Percentiles rank a stretch among this genome's conserved stretches.
These are phyloP conservation scores for Diaporthe longicolla DNA, from an alignment of 2,329 filamentous ascomycete species.

Conservation along the genomic window DNA sequence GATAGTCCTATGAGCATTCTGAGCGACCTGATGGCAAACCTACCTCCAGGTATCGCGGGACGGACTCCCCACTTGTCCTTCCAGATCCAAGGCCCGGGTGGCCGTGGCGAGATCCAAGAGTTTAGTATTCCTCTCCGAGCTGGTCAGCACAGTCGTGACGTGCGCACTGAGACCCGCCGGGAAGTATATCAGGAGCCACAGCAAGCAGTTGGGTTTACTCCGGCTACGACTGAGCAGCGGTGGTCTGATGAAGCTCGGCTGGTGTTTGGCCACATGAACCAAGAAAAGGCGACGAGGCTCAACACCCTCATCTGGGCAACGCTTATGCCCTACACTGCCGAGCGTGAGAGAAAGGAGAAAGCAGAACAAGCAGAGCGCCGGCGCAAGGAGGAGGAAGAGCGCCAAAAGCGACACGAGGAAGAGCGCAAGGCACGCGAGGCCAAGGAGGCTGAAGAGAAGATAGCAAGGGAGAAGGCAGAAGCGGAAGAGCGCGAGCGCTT, in stretches of 20 bases:
- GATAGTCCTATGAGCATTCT: slow-evolving; percentile 69
- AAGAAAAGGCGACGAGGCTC: slow-evolving; percentile 79
- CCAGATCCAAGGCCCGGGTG: slow-evolving; percentile 67
- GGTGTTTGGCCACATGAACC: slow-evolving; percentile 78
- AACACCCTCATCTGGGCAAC: slow-evolving; percentile 77
- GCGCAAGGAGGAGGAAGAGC: slow-evolving; percentile 70
- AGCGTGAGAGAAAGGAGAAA: slow-evolving; percentile 81
- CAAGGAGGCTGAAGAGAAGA: slow-evolving; percentile 79
- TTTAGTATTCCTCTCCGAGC: slow-evolving; percentile 58
- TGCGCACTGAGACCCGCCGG: slow-evolving; percentile 63
- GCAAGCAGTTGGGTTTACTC: slow-evolving; percentile 82
- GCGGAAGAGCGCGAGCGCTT: slow-evolving; percentile 77
- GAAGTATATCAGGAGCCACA: slow-evolving; percentile 72
- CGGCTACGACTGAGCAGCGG: slow-evolving; percentile 79
- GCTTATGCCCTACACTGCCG: slow-evolving; percentile 87
- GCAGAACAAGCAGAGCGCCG: slow-evolving; percentile 68
- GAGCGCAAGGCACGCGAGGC: slow-evolving; percentile 77
- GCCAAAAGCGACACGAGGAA: slow-evolving; percentile 74
- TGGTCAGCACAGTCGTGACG: slow-evolving; percentile 54
- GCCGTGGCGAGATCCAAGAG: slow-evolving; percentile 67
- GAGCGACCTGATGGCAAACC: slow-evolving; percentile 69
- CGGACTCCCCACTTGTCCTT: slow-evolving; percentile 68
- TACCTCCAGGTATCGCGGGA: slow-evolving; percentile 63
- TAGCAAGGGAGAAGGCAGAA: slow-evolving; percentile 76
- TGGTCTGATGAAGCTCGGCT: slow-evolving; percentile 94